Evolutionary conservation across 1,139 yeast species (phyloP).

Genomic region (Sugiyamaella novakii): DNA sequence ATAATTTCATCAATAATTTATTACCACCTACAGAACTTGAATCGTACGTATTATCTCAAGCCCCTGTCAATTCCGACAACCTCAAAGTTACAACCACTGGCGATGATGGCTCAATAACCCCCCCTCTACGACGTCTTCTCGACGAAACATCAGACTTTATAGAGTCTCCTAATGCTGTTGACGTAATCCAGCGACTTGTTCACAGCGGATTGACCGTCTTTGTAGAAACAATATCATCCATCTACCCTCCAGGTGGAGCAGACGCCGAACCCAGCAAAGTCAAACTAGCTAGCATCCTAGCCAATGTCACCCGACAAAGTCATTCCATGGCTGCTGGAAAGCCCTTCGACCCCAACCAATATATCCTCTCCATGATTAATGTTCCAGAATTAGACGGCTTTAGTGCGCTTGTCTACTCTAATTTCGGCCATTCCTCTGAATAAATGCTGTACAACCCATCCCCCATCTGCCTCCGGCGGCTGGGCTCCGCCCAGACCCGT

Average conservation of each 20-base stretch:
- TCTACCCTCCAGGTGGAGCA: slow-evolving; percentile 30
- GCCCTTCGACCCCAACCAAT: slow-evolving; percentile 53
- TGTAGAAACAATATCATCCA: slow-evolving; percentile 36
- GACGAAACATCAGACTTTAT: slow-evolving; percentile 57
- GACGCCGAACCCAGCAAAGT: slow-evolving; percentile 36
- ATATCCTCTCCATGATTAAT: slow-evolving; percentile 49
- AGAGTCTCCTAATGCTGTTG: slow-evolving; percentile 47
- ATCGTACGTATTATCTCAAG: slow-evolving; percentile 44
- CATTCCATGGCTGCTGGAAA: slow-evolving; percentile 53
- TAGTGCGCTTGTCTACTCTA: slow-evolving; percentile 88
- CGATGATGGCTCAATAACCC: slow-evolving; percentile 24
- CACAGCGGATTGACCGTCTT: slow-evolving; percentile 42
- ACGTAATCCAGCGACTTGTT: slow-evolving; percentile 45
- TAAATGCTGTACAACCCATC: not conserved
- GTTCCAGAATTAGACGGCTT: slow-evolving; percentile 77
- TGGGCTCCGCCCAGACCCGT: slow-evolving; percentile 1
- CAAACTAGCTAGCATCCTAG: slow-evolving; percentile 70
- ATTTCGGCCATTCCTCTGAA: slow-evolving; percentile 42
- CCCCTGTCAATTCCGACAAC: slow-evolving; percentile 30
- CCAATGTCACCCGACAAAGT: slow-evolving; percentile 68
- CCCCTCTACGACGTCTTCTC: slow-evolving; percentile 43
- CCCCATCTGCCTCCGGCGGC: not conserved
- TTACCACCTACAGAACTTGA: slow-evolving; percentile 49
- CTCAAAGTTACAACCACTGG: slow-evolving; percentile 6
- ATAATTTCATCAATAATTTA: slow-evolving; percentile 38